Base-by-base conservation (phyloP, 768 basidiomycete species). In the Mycena metata region DNA sequence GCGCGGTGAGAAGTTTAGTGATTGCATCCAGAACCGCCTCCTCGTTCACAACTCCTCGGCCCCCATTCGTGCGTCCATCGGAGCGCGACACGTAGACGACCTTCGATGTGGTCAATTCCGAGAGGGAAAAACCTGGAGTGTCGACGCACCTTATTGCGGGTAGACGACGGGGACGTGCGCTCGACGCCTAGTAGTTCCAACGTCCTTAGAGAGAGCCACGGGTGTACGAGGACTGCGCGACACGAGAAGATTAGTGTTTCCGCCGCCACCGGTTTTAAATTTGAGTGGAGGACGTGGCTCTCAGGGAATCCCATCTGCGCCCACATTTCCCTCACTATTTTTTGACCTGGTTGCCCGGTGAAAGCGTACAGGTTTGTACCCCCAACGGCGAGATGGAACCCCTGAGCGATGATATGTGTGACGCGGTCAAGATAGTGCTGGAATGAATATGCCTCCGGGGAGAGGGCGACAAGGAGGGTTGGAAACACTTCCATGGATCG, bases 31-130 rank as follows among this genome's bases (percentile, higher is more conserved):
- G 52, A 2, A 71, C 66, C 8, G 33, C 45, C 2, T 45, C 66
- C 45, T 71, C 70, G 26, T 68, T 71, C 13, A 68, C 19, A 6
- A 71, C 63, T 3, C 55, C 46, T 16, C 70, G 57, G 10, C 70
- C 70, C 1, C 7, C 7, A 33, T 71, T 71, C 1, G 63, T 7
- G n/a, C 59, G 58, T 42, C 70, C 70, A 35, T 64, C 63, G n/a
- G 70, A 71, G 2, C 70, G 66, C 7, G 70, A 60, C 70, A 71
- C 67, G 41, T 71, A 71, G 2, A 71, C 63, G 7, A 71, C 57
- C 69, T 71, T 26, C 19, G 5, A 9, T 16, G 16, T 3, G 10
- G 21, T 60, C 10, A 42, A 12, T 13, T 47, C 23, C 15, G 3
- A 19, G 9, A 50, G 4, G 39, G 15, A 11, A 10, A 15, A 12